Evolutionary conservation across 495 filamentous ascomycete genomes (phyloP).

Genomic region (Podospora pseudoanserina): DNA sequence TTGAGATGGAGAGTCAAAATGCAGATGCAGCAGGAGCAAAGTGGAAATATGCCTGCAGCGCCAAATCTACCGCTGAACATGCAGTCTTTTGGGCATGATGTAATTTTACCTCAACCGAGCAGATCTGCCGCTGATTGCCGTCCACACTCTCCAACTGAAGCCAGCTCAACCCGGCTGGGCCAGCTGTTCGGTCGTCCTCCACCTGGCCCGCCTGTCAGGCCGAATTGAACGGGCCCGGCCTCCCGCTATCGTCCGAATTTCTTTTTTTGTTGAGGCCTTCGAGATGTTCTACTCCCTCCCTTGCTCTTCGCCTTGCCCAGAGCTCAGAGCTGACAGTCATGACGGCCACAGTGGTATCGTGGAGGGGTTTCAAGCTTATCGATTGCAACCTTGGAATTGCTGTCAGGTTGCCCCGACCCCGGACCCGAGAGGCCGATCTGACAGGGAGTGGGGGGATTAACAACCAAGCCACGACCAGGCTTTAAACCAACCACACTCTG

Average conservation of each 20-base stretch:
- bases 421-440: neutral
- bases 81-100: slow-evolving; percentile 9
- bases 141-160: slow-evolving; percentile 9
- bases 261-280: neutral
- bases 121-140: slow-evolving; percentile 14
- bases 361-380: neutral
- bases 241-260: slow-evolving; percentile 4
- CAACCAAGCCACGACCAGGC: neutral
- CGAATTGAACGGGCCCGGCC: slow-evolving; percentile 5
- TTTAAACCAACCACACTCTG: neutral
- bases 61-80: slow-evolving; percentile 7
- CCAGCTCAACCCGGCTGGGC: neutral
- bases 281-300: neutral
- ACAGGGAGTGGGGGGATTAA: neutral
- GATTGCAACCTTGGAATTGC: neutral
- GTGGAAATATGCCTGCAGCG: slow-evolving; percentile 1
- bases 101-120: slow-evolving; percentile 13
- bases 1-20: neutral
- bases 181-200: neutral
- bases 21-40: neutral
- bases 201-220: slow-evolving; percentile 12
- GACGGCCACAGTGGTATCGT: neutral
- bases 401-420: neutral
- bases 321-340: neutral
- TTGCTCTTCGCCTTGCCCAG: neutral